phyloP scores from a whole-genome alignment of 1,284 basidiomycete genomes.

The Peniophora sp. region DNA sequence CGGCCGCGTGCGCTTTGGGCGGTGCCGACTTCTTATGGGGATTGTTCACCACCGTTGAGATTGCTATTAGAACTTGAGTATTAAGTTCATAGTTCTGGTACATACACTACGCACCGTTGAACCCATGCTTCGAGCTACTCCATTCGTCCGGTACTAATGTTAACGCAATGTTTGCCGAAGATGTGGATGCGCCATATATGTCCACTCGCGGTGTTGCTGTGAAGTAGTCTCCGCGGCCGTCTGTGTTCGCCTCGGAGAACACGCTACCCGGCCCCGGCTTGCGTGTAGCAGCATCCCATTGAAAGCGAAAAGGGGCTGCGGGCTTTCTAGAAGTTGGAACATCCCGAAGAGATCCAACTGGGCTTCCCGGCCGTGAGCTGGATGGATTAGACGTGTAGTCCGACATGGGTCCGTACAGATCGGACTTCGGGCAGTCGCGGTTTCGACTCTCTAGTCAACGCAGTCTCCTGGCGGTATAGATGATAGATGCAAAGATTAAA shows the following conservation, averaged over 20 bases:
- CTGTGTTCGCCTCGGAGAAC: conserved; percentile 47
- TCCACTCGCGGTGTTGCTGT: conserved; percentile 11
- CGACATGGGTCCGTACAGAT: conserved; percentile 21
- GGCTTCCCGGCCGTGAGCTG: conserved; percentile 34
- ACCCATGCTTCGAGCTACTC: conserved; percentile 73
- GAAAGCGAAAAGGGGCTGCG: conserved; percentile 45
- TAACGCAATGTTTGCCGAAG: conserved; percentile 30
- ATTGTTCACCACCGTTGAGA: conserved; percentile 77
- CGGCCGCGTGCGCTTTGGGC: conserved; percentile 73
- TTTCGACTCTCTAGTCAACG: too few relatives aligned
- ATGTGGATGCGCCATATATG: conserved; percentile 11
- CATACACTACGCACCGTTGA: conserved; percentile 56
- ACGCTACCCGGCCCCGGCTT: conserved; percentile 55
- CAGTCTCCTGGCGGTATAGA: too few relatives aligned
- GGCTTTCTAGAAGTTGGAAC: conserved; percentile 32
- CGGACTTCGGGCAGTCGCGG: conserved; percentile 17
- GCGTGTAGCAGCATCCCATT: conserved; percentile 52
- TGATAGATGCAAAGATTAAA: too few relatives aligned
- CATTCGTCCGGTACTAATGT: conserved; percentile 53
- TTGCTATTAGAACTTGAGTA: conserved; percentile 30
- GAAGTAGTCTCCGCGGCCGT: conserved; percentile 38
- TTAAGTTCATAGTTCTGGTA: not conserved
- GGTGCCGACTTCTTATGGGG: conserved; percentile 80
- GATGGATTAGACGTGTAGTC: conserved; percentile 32
- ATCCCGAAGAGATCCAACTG: conserved; percentile 34